Percentiles rank a stretch among this genome's conserved stretches.
These are phyloP conservation scores for Lecanoromycetidae sp. DNA, from an alignment of 2,329 filamentous ascomycete genomes.

Conservation along the genomic window DNA sequence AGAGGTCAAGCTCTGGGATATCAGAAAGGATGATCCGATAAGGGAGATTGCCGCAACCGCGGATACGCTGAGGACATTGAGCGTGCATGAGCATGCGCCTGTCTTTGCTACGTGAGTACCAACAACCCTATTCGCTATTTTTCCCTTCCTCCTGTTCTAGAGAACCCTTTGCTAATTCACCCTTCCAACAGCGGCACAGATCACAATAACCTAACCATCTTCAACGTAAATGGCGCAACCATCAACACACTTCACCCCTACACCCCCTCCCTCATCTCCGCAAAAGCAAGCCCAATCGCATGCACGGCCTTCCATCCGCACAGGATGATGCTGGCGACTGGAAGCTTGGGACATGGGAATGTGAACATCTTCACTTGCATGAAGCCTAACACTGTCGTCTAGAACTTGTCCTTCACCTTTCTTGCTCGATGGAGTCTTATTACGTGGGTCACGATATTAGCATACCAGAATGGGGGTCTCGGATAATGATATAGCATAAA, in stretches of 20 bases:
- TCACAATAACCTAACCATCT: constrained; percentile 77
- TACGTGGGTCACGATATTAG: no score
- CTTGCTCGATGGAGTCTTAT: no score
- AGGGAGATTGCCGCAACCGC: constrained; percentile 55
- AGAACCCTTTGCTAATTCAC: background rate
- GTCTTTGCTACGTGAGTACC: constrained; percentile 82
- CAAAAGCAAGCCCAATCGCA: constrained; percentile 73
- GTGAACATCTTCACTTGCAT: constrained; percentile 72
- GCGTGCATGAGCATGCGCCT: constrained; percentile 89
- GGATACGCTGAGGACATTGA: constrained; percentile 70
- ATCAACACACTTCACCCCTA: constrained; percentile 82
- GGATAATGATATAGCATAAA: no score
- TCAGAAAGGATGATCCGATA: constrained; percentile 69
- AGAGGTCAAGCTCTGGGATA: constrained; percentile 92
- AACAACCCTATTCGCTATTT: constrained; percentile 6
- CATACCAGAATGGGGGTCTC: no score
- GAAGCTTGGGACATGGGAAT: constrained; percentile 75
- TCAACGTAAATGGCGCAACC: constrained; percentile 71
- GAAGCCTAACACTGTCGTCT: no score
- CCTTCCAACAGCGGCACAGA: constrained; percentile 59
- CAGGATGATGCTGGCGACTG: constrained; percentile 77
- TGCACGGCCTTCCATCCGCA: constrained; percentile 93
- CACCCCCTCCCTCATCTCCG: constrained; percentile 61
- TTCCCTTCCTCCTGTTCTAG: constrained; percentile 8
- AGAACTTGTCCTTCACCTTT: no score